Percentiles rank a stretch among this genome's conserved stretches.
Conservation (phyloP, 2,329 filamentous ascomycete genomes). For the Phoma sp. region DNA sequence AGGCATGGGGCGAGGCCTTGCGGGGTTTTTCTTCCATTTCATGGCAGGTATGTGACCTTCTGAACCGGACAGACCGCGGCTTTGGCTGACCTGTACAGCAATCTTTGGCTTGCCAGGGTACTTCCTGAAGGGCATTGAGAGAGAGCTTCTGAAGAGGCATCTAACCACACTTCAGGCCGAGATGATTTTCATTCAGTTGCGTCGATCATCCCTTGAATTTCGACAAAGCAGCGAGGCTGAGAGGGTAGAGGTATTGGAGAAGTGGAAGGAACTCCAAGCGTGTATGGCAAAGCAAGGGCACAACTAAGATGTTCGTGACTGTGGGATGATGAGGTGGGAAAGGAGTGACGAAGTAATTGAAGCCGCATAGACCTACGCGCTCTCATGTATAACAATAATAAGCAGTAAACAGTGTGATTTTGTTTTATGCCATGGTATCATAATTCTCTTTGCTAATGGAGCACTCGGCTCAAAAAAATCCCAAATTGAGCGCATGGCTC, state of each 20-base stretch:
- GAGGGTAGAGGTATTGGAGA: conserved; percentile 7
- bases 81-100: conserved; percentile 5
- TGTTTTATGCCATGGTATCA: conserved; percentile 1
- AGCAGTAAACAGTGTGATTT: conserved; percentile 7
- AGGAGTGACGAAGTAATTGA: too few relatives aligned
- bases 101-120: conserved; percentile 21
- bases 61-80: background rate
- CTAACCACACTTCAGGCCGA: conserved; percentile 21
- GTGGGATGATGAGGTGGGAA: too few relatives aligned
- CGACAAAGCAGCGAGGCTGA: conserved; percentile 1
- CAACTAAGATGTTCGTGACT: background rate
- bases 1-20: conserved; percentile 41
- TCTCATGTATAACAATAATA: background rate
- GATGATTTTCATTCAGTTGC: conserved; percentile 17
- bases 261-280: conserved; percentile 6
- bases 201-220: conserved; percentile 8
- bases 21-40: conserved; percentile 16
- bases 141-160: conserved; percentile 9
- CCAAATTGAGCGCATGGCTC: conserved; percentile 15
- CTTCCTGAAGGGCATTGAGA: conserved; percentile 19
- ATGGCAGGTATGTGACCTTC: conserved; percentile 10
- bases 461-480: conserved; percentile 7
- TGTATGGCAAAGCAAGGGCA: conserved; percentile 2
- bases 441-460: conserved; percentile 6
- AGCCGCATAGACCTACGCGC: too few relatives aligned